These are phyloP conservation scores for Clonostachys rhizophaga DNA, from an alignment of 2,329 filamentous ascomycete genomes.

Conservation along the genomic window DNA sequence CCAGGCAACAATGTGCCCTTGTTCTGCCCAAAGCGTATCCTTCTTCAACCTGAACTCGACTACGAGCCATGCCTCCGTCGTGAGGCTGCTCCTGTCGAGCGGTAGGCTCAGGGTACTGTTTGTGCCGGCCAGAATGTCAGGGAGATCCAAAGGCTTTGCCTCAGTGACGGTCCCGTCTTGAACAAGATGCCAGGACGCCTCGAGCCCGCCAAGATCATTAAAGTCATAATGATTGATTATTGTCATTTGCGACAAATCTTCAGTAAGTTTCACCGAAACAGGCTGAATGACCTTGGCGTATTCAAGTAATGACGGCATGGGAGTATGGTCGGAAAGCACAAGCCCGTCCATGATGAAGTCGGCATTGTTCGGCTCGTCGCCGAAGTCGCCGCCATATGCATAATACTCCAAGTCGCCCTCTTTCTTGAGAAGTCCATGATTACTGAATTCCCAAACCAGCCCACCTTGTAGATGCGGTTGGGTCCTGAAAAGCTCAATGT, in stretches of 20 bases:
- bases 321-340: constrained; percentile 46
- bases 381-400: constrained; percentile 59
- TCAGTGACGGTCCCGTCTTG: background rate
- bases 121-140: background rate
- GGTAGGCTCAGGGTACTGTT: background rate
- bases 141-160: constrained; percentile 1
- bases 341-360: constrained; percentile 61
- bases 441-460: constrained; percentile 63
- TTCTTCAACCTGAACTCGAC: constrained; percentile 6
- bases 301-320: constrained; percentile 51
- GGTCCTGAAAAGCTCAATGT: constrained; percentile 57
- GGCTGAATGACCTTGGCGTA: constrained; percentile 55
- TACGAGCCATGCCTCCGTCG: constrained; percentile 5
- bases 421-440: constrained; percentile 47
- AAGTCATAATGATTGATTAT: constrained; percentile 47
- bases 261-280: constrained; percentile 31
- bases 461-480: constrained; percentile 61
- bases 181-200: constrained; percentile 14
- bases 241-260: constrained; percentile 20
- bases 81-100: background rate
- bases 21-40: constrained; percentile 5
- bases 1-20: constrained; percentile 8
- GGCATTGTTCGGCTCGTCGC: constrained; percentile 53
- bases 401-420: constrained; percentile 40
- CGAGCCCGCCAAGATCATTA: constrained; percentile 33